Conservation (phyloP, 2,329 filamentous ascomycete species). For the Claviceps humidiphila region DNA sequence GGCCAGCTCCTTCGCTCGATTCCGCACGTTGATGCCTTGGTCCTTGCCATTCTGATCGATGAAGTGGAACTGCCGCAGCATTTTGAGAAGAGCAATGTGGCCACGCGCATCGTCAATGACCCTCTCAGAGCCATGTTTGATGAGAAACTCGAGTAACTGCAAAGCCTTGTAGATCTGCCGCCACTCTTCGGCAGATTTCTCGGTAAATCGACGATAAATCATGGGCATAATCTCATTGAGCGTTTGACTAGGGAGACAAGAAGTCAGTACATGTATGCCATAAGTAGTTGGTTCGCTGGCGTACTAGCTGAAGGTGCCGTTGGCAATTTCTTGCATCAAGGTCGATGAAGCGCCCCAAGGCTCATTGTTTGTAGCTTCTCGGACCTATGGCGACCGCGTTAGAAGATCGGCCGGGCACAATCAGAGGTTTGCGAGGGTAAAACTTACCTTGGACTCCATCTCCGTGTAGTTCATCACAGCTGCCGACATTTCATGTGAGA, state of each 20-base stretch:
- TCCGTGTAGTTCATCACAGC: slow-evolving; percentile 98
- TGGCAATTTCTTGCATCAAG: slow-evolving; percentile 95
- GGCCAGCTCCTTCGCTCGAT: slow-evolving; percentile 86
- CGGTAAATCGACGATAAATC: slow-evolving; percentile 98
- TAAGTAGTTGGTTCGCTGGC: slow-evolving; percentile 19
- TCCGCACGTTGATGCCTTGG: slow-evolving; percentile 93
- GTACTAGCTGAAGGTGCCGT: slow-evolving; percentile 95
- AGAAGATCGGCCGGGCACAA: slow-evolving; percentile 2
- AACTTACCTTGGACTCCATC: slow-evolving; percentile 58
- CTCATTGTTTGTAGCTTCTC: slow-evolving; percentile 98
- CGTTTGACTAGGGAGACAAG: slow-evolving; percentile 51
- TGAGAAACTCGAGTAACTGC: slow-evolving; percentile 88
- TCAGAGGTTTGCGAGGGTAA: slow-evolving; percentile 5
- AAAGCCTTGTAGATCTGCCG: slow-evolving; percentile 98
- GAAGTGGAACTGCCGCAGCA: slow-evolving; percentile 96
- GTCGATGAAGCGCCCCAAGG: slow-evolving; percentile 83
- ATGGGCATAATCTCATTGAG: slow-evolving; percentile 99
- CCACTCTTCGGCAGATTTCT: slow-evolving; percentile 97
- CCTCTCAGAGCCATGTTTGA: slow-evolving; percentile 95
- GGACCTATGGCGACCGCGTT: slow-evolving; percentile 44
- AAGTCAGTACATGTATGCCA: not conserved
- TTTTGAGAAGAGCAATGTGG: slow-evolving; percentile 89
- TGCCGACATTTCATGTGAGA: slow-evolving; percentile 28
- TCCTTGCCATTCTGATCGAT: slow-evolving; percentile 96
- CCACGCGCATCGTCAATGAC: slow-evolving; percentile 95